Evolutionary conservation across 768 basidiomycete genomes (phyloP).

Genomic region (Hypsizygus marmoreus): DNA sequence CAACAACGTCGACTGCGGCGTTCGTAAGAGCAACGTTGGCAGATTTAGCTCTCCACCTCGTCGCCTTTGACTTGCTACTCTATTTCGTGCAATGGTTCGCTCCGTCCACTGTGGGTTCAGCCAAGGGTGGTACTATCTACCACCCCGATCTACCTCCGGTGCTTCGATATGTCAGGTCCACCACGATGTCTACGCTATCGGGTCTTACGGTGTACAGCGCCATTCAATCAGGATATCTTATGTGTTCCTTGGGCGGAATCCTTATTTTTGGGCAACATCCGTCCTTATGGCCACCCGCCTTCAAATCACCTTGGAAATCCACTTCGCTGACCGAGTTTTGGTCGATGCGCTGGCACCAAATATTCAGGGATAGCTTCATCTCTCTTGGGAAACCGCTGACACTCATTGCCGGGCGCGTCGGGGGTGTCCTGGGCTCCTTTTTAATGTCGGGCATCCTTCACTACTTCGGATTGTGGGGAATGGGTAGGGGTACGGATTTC

Average conservation of each 20-base stretch:
- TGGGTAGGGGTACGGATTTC: constrained; percentile 55
- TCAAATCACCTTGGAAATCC: constrained; percentile 55
- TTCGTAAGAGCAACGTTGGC: constrained; percentile 39
- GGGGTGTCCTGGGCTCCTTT: constrained; percentile 59
- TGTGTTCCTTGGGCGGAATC: constrained; percentile 44
- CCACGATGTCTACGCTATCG: constrained; percentile 40
- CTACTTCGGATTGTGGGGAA: constrained; percentile 56
- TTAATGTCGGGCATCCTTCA: constrained; percentile 62
- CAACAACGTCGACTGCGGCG: constrained; percentile 31
- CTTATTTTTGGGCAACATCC: constrained; percentile 49
- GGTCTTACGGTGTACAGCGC: constrained; percentile 47
- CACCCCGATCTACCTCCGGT: constrained; percentile 35
- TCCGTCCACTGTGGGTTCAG: constrained; percentile 41
- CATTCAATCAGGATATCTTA: constrained; percentile 45
- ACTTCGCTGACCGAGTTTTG: constrained; percentile 66
- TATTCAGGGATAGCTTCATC: constrained; percentile 61
- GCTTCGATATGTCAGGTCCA: constrained; percentile 44
- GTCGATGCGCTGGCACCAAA: constrained; percentile 69
- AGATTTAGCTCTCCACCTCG: constrained; percentile 34
- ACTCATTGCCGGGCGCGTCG: constrained; percentile 46
- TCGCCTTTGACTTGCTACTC: constrained; percentile 48
- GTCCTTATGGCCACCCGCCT: constrained; percentile 64
- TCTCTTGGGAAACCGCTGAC: constrained; percentile 48
- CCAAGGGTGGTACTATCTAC: constrained; percentile 44
- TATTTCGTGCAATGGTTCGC: constrained; percentile 47